Percentiles rank a stretch among this genome's conserved stretches.
Conservation (phyloP, 805 yeast genomes). For the Blastobotrys terrestris region DNA sequence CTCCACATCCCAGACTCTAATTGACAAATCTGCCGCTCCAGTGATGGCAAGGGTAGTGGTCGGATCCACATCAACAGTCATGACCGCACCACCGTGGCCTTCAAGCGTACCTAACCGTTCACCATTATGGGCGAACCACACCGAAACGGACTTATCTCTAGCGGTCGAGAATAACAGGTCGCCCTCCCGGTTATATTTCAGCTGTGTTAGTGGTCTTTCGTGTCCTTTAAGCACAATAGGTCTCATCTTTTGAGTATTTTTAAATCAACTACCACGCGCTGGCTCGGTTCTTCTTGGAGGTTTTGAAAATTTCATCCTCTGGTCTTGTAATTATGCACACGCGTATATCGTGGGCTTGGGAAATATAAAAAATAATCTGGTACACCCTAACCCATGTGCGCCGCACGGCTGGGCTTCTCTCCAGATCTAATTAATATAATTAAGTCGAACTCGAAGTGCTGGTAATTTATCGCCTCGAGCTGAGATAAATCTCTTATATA, state of each 20-base stretch:
- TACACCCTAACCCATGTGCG: not conserved
- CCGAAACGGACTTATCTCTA: constrained; percentile 81
- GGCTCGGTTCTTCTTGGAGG: too few relatives aligned
- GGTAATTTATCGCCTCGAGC: too few relatives aligned
- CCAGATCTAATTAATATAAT: too few relatives aligned
- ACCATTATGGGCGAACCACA: constrained; percentile 94
- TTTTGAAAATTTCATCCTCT: constrained; percentile 3
- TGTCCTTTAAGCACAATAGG: constrained; percentile 69
- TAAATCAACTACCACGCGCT: not conserved
- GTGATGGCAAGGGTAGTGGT: constrained; percentile 68
- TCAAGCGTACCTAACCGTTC: constrained; percentile 90
- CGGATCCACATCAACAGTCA: constrained; percentile 83
- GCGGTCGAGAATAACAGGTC: constrained; percentile 88
- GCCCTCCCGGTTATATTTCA: constrained; percentile 92
- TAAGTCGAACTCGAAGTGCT: too few relatives aligned
- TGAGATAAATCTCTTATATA: too few relatives aligned
- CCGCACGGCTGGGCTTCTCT: not conserved
- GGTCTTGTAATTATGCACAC: not conserved
- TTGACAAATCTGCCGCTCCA: constrained; percentile 84
- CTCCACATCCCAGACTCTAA: constrained; percentile 76
- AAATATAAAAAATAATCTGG: too few relatives aligned
- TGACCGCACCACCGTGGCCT: constrained; percentile 89
- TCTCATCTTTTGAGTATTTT: constrained; percentile 40
- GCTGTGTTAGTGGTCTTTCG: constrained; percentile 96
- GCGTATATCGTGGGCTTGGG: not conserved